These are phyloP conservation scores for Schwanniomyces polymorphus DNA, from an alignment of 805 yeast species.

Conservation along the genomic window DNA sequence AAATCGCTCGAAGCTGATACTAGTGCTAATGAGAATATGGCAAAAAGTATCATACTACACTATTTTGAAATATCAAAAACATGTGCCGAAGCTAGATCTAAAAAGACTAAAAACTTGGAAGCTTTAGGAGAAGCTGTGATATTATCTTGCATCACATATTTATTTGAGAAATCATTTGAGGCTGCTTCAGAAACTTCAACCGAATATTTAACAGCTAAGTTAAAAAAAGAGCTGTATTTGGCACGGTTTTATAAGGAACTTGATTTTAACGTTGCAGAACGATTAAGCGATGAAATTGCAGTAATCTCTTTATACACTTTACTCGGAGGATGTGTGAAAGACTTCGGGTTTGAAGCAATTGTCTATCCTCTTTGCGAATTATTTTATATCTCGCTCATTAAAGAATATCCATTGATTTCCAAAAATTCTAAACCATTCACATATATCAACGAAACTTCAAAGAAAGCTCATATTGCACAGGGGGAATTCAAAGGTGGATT, in stretches of 20 bases:
- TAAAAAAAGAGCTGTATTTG: slow-evolving; percentile 42
- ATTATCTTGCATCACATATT: slow-evolving; percentile 54
- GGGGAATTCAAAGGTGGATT: slow-evolving; percentile 5
- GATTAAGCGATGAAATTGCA: slow-evolving; percentile 48
- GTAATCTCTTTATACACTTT: slow-evolving; percentile 55
- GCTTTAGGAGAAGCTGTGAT: slow-evolving; percentile 59
- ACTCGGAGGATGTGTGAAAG: slow-evolving; percentile 71
- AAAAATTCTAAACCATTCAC: slow-evolving; percentile 19
- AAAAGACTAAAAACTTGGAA: slow-evolving; percentile 47
- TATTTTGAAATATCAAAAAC: slow-evolving; percentile 63
- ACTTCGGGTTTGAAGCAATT: slow-evolving; percentile 77
- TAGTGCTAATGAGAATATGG: not conserved
- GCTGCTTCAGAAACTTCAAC: slow-evolving; percentile 55
- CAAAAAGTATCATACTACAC: slow-evolving; percentile 14
- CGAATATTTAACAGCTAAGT: slow-evolving; percentile 47
- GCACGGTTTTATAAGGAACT: slow-evolving; percentile 48
- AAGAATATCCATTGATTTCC: slow-evolving; percentile 67
- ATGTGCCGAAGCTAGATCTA: slow-evolving; percentile 48
- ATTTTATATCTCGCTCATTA: slow-evolving; percentile 57
- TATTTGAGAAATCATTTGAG: slow-evolving; percentile 63
- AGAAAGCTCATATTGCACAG: not conserved
- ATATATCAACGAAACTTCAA: not conserved
- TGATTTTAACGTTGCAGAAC: slow-evolving; percentile 37
- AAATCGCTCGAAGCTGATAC: not conserved
- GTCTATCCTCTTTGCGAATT: slow-evolving; percentile 67